Base-by-base conservation (phyloP, 345 rosid genomes). In the Psidium friedrichsthalianum region DNA sequence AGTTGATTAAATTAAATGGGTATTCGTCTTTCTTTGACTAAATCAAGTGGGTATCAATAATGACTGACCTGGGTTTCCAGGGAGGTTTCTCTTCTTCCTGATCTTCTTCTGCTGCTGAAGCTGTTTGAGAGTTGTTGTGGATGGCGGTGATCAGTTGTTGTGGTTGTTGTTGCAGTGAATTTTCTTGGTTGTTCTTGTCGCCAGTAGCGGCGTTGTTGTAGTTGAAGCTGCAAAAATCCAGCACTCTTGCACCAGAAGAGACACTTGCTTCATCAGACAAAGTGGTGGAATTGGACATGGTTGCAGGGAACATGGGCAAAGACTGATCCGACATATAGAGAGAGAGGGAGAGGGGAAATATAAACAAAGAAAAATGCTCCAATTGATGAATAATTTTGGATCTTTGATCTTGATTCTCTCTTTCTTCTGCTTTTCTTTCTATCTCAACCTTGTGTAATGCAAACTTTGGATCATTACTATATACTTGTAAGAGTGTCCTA, bases 41-140 rank as follows among this genome's bases (percentile, higher is more conserved):
- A 80, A 27, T 56, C 44, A 15, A 51, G 18, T 51, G 42, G 44
- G 42, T 74, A 42, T 74, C 47, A 27, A 83, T 82, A 24, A 58
- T 86, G 87, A 55, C 8, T 86, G 88, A 94, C 99, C 99, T 87
- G 98, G 98, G 88, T 96, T 95, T 21, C 99, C 98, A 36, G 99
- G 99, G 85, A 94, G 92, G 91, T 92, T 94, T 91, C 99, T 90
- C 54, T 94, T 95, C 93, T 94, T 96, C 94, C 93, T 95, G 85
- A 85, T 57, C 89, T 92, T 95, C 32, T 88, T 91, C 87, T 90
- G 90, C 82, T 90, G 93, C 69, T 90, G 90, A 69, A 86, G 94
- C 27, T 90, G 90, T 13, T 13, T 81, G 91, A 9, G 90, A 69
- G 47, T 36, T 69, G 47, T 32, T 36, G 80, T 36, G 87, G 80